A percentile compares a stretch with the other conserved stretches of the same genome.
phyloP scores from a whole-genome alignment of 148 eudicot species.

The Salicornia ramosissima region DNA sequence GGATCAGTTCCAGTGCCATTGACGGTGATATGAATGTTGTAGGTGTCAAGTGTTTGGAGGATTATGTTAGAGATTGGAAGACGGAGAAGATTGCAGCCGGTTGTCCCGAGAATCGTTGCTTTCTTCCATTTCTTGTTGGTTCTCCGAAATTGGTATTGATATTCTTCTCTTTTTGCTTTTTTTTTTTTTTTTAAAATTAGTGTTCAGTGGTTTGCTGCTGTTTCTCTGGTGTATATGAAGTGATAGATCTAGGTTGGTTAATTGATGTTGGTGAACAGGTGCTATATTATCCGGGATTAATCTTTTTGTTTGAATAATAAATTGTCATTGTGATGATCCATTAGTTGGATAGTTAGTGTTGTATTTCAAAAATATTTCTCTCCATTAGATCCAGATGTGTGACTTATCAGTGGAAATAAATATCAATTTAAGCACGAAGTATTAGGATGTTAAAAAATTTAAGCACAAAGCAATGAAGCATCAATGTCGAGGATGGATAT shows the following conservation, averaged over 20 bases:
- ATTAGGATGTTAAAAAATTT: too few species aligned
- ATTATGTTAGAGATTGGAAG: conserved; percentile 37
- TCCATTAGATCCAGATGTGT: too few species aligned
- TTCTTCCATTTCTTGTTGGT: conserved; percentile 45
- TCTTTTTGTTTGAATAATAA: background rate
- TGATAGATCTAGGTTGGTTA: background rate
- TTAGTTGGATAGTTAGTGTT: background rate
- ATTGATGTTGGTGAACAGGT: background rate
- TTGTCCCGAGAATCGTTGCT: conserved; percentile 35
- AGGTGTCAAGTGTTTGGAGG: conserved; percentile 33
- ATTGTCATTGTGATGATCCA: background rate
- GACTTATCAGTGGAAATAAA: too few species aligned
- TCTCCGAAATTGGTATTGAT: conserved; percentile 49
- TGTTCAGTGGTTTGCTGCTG: background rate
- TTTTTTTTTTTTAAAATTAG: background rate
- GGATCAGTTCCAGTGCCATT: conserved; percentile 18
- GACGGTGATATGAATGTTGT: conserved; percentile 16
- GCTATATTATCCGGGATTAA: background rate
- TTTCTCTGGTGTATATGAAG: background rate
- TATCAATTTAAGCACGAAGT: too few species aligned
- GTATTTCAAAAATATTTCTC: too few species aligned
- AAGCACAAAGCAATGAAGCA: too few species aligned
- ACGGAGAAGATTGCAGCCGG: conserved; percentile 36
- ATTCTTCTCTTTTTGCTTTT: background rate
- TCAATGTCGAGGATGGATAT: too few species aligned